A percentile compares a stretch with the other conserved stretches of the same genome.
Conservation (phyloP, 306 rosid genomes). For the Rubus idaeus region DNA sequence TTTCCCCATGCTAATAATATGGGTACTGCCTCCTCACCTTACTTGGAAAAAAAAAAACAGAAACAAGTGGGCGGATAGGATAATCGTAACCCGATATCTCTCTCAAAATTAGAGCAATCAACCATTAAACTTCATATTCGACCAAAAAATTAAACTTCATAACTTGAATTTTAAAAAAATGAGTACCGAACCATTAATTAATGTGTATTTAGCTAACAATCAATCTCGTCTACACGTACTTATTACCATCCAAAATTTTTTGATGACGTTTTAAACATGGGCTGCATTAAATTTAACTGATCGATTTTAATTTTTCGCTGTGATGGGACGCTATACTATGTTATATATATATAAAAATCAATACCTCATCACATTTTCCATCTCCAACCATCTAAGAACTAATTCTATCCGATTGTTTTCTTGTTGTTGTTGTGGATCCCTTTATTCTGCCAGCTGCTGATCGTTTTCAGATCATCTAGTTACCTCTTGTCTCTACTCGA, state of each 20-base stretch:
- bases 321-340: background rate
- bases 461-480: slow-evolving; percentile 48
- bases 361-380: slow-evolving; percentile 29
- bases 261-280: background rate
- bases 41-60: background rate
- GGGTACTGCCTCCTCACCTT: background rate
- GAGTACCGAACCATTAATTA: background rate
- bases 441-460: slow-evolving; percentile 34
- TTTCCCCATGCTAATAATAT: background rate
- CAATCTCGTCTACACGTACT: no score
- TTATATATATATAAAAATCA: background rate
- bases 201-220: background rate
- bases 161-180: background rate
- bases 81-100: background rate
- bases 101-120: background rate
- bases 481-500: slow-evolving; percentile 17
- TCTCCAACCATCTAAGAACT: slow-evolving; percentile 27
- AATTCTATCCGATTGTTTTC: slow-evolving; percentile 29
- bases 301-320: background rate
- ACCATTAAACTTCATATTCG: background rate
- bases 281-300: background rate
- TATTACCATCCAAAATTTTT: background rate
- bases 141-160: no score
- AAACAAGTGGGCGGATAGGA: background rate
- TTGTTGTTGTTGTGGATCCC: slow-evolving; percentile 30